These are phyloP conservation scores for Cadophora sp. DNA, from an alignment of 2,329 filamentous ascomycete species.

Conservation along the genomic window DNA sequence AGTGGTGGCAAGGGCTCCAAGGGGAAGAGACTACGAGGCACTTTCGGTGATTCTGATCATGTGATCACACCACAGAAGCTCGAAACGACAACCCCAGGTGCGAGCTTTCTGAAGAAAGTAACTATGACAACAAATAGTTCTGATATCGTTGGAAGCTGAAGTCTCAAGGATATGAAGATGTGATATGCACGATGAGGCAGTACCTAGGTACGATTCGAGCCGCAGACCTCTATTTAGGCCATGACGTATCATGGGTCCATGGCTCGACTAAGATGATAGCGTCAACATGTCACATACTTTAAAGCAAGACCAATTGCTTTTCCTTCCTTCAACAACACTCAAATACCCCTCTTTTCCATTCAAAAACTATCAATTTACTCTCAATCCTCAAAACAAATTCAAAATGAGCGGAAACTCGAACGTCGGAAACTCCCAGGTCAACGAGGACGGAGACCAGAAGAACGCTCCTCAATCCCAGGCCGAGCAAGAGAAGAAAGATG, in stretches of 20 bases:
- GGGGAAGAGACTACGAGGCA: too few relatives aligned
- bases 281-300: constrained; percentile 21
- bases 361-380: not conserved
- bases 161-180: not conserved
- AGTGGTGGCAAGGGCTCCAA: too few relatives aligned
- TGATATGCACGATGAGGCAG: constrained; percentile 11
- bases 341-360: not conserved
- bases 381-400: constrained; percentile 5
- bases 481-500: constrained; percentile 55
- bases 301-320: not conserved
- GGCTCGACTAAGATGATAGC: constrained; percentile 18
- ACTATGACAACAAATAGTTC: too few relatives aligned
- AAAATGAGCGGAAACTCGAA: constrained; percentile 42
- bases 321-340: not conserved
- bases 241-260: constrained; percentile 25
- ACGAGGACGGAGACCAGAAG: constrained; percentile 80
- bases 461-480: constrained; percentile 62
- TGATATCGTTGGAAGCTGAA: not conserved
- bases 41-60: too few relatives aligned
- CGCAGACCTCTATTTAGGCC: constrained; percentile 7
- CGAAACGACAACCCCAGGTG: too few relatives aligned
- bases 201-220: constrained; percentile 7
- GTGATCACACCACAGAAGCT: too few relatives aligned
- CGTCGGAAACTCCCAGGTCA: constrained; percentile 70
- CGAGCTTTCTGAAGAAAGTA: too few relatives aligned